These are phyloP conservation scores for Mortierella sp. DNA, from an alignment of 371 early-diverging fungal genomes.

Conservation along the genomic window DNA sequence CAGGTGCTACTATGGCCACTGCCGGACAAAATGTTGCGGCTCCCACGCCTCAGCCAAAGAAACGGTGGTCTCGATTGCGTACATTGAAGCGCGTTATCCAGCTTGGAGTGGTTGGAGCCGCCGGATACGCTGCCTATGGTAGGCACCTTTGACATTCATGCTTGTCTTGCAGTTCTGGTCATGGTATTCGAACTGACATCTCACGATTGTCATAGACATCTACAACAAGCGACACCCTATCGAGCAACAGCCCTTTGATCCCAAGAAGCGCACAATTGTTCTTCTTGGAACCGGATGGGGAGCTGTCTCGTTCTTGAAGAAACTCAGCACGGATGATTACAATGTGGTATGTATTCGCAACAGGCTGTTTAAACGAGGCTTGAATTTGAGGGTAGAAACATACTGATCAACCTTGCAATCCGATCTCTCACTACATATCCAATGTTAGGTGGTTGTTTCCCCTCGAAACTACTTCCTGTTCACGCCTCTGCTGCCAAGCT, in stretches of 20 bases:
- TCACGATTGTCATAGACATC: slow-evolving; percentile 44
- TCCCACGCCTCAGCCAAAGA: slow-evolving; percentile 34
- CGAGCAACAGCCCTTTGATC: slow-evolving; percentile 76
- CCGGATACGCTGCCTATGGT: slow-evolving; percentile 58
- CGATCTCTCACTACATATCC: background rate
- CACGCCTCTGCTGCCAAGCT: slow-evolving; percentile 89
- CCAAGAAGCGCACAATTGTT: slow-evolving; percentile 81
- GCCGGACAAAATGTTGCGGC: slow-evolving; percentile 12
- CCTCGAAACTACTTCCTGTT: slow-evolving; percentile 95
- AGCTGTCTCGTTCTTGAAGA: slow-evolving; percentile 82
- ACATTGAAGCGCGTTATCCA: slow-evolving; percentile 56
- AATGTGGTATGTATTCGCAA: slow-evolving; percentile 68
- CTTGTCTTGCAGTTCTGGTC: no score
- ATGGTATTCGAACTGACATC: background rate
- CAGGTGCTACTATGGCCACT: slow-evolving; percentile 31
- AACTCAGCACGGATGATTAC: slow-evolving; percentile 78
- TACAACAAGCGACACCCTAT: slow-evolving; percentile 73
- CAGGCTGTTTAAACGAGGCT: no score
- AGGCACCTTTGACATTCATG: slow-evolving; percentile 16
- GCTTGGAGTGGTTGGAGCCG: slow-evolving; percentile 52
- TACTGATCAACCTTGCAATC: slow-evolving; percentile 15
- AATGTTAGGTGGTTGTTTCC: slow-evolving; percentile 72
- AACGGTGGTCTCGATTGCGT: slow-evolving; percentile 54
- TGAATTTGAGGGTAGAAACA: no score
- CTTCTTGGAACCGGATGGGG: slow-evolving; percentile 92